Base-by-base conservation (phyloP, 148 eudicot species). In the Nyssa sinensis region DNA sequence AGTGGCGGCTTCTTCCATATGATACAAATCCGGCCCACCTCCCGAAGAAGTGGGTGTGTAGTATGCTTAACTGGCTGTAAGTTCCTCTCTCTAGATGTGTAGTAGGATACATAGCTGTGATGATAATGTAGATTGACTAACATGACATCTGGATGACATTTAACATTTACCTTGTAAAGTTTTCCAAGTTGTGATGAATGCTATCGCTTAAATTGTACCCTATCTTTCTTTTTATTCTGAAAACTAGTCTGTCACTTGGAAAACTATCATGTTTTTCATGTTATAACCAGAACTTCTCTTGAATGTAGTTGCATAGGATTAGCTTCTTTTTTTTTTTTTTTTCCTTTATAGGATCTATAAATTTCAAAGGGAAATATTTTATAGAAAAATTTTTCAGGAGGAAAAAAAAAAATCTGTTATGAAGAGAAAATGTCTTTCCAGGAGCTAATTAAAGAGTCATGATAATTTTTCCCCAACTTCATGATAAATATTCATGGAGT, bases 41-140 rank as follows among this genome's bases (percentile, higher is more conserved):
- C 35, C 72, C 80, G 17, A 75, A 82, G 70, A 71, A 75, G 57
- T 85, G 88, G 88, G 51, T 75, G 16, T 85, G 86, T 75, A 72
- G 81, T 69, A 80, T 80, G 88, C 75, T 77, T 29, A 75, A 74
- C 10, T 85, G 88, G 88, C 84, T 82, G 86, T 85, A 80, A 85
- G 86, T 82, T 66, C 70, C 13, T 24, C n/a, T 64, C 57, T n/a
- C 66, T 69, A 44, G 19, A 33, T 37, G 7, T 66, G 35, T 8
- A 49, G 57, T 8, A 4, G 17, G 12, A 10, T 53, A 53, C n/a
- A 53, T 53, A 6, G 59, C n/a, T 21, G 59, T 3, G 59, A 11
- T 21, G 23, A 7, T 53, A n/a, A n/a, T n/a, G n/a, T n/a, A n/a
- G n/a, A n/a, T n/a, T n/a, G n/a, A n/a, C n/a, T n/a, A n/a, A n/a